Conservation (phyloP, 805 yeast genomes). For the Saccharomycopsis lassenensis region DNA sequence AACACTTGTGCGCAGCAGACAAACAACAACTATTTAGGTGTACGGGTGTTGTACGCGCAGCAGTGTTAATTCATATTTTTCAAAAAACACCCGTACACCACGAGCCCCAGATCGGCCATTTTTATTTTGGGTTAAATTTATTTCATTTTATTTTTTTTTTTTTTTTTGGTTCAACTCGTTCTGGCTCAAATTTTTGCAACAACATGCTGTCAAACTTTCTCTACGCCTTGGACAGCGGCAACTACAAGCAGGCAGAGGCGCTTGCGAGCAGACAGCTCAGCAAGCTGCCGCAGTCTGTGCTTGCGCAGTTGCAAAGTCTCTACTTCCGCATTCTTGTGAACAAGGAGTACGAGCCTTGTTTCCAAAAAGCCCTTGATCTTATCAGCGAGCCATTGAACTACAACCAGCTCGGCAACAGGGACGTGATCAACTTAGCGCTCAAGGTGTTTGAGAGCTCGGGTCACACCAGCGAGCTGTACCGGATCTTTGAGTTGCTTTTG, state of each 20-base stretch:
- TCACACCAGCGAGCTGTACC: conserved; percentile 23
- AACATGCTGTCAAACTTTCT: conserved; percentile 8
- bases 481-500: conserved; percentile 28
- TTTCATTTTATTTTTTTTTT: too few relatives aligned
- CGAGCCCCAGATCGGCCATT: too few relatives aligned
- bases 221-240: conserved; percentile 29
- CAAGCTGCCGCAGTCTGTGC: conserved; percentile 27
- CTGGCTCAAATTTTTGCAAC: neutral
- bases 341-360: conserved; percentile 4
- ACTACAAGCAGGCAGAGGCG: conserved; percentile 26
- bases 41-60: too few relatives aligned
- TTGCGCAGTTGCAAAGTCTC: conserved; percentile 27
- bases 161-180: too few relatives aligned
- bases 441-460: conserved; percentile 23
- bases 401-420: conserved; percentile 7
- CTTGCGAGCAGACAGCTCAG: conserved; percentile 24
- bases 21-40: too few relatives aligned
- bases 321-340: conserved; percentile 23
- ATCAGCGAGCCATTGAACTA: conserved; percentile 7
- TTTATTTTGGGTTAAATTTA: too few relatives aligned
- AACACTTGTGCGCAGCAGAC: too few relatives aligned
- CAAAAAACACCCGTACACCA: too few relatives aligned
- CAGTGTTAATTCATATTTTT: too few relatives aligned
- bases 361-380: conserved; percentile 2
- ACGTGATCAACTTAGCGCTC: conserved; percentile 22